Conservation (phyloP, 441 rosid genomes). For the Hura crepitans region DNA sequence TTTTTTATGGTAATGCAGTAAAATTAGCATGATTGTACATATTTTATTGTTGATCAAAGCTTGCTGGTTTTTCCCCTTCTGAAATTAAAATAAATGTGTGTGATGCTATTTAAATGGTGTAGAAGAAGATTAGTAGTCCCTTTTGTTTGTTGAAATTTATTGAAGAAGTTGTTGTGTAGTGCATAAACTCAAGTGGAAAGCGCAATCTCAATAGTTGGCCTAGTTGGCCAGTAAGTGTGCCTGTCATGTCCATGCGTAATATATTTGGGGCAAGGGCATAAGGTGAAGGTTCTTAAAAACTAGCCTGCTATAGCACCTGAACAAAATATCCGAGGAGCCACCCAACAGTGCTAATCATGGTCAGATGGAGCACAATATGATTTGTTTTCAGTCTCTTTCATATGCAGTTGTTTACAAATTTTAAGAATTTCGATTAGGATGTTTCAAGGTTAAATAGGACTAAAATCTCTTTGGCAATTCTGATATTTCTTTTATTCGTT, state of each 20-base stretch:
- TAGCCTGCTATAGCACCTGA: neutral
- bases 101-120: neutral
- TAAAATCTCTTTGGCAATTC: neutral
- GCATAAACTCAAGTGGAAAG: slow-evolving; percentile 5
- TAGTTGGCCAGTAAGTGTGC: neutral
- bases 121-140: neutral
- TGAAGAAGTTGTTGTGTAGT: slow-evolving; percentile 7
- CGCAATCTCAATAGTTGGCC: neutral
- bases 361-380: neutral
- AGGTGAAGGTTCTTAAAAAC: neutral
- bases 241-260: neutral
- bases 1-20: neutral
- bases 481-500: neutral
- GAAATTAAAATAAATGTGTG: neutral
- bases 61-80: neutral
- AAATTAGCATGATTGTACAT: neutral
- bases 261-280: neutral
- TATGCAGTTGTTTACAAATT: neutral
- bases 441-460: neutral
- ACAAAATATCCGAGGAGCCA: neutral
- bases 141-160: neutral
- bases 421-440: neutral
- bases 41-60: neutral
- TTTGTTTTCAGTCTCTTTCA: neutral
- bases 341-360: neutral